These are phyloP conservation scores for Filosporella fistucella DNA, from an alignment of 495 filamentous ascomycete genomes.

Conservation along the genomic window DNA sequence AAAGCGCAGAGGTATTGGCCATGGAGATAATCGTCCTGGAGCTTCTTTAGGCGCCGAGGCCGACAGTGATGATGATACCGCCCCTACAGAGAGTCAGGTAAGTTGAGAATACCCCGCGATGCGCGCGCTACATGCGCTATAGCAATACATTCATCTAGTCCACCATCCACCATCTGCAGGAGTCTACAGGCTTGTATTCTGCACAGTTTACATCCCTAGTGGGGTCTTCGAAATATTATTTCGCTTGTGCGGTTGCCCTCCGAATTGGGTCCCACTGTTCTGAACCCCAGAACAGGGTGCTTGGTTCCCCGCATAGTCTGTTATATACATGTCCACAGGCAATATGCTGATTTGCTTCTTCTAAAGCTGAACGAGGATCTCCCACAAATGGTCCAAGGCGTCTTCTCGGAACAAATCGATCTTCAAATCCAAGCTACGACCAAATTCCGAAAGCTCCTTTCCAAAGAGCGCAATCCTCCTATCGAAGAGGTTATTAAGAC, in stretches of 20 bases:
- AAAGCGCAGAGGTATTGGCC: slow-evolving; percentile 91
- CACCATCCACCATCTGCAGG: slow-evolving; percentile 13
- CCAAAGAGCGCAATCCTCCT: slow-evolving; percentile 98
- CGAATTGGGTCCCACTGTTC: slow-evolving; percentile 7
- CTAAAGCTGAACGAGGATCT: slow-evolving; percentile 91
- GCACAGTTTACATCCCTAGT: slow-evolving; percentile 24
- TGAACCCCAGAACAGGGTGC: neutral
- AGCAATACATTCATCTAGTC: neutral
- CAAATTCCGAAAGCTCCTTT: slow-evolving; percentile 95
- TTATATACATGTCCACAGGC: neutral
- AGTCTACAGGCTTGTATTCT: slow-evolving; percentile 6
- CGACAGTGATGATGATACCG: slow-evolving; percentile 96
- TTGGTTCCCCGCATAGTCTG: neutral
- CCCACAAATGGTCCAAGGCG: slow-evolving; percentile 94
- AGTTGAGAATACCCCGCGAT: slow-evolving; percentile 29
- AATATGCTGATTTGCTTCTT: slow-evolving; percentile 13
- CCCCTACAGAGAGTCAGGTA: slow-evolving; percentile 95
- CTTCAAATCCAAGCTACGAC: slow-evolving; percentile 98
- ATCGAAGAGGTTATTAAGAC: slow-evolving; percentile 99
- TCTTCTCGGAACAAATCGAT: slow-evolving; percentile 98
- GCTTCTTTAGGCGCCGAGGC: slow-evolving; percentile 80
- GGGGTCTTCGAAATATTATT: slow-evolving; percentile 24
- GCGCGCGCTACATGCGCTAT: neutral
- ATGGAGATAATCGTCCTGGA: slow-evolving; percentile 75
- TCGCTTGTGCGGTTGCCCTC: slow-evolving; percentile 20